Percentiles rank a stretch among this genome's conserved stretches.
phyloP scores from a whole-genome alignment of 225 moss, liverwort and hornwort species.

The Rhytidiadelphus loreus region DNA sequence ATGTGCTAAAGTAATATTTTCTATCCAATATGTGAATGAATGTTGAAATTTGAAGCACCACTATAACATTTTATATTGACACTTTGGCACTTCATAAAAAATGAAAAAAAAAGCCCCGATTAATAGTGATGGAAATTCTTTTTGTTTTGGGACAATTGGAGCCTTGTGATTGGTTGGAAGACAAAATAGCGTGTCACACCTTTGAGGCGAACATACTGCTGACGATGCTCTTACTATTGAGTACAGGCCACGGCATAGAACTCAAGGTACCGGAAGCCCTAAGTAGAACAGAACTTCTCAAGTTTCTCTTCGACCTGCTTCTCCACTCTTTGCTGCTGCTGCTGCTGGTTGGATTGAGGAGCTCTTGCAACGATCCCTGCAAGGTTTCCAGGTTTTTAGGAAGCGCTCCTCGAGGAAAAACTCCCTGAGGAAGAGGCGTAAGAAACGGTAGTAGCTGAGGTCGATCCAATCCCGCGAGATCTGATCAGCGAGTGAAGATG shows the following conservation, averaged over 20 bases:
- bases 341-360: neutral
- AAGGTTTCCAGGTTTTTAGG: neutral
- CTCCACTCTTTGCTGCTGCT: neutral
- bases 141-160: accelerated
- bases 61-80: no score
- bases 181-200: neutral
- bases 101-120: neutral
- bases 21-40: no score
- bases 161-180: neutral
- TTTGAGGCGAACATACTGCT: neutral
- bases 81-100: no score
- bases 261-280: neutral
- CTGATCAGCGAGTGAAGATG: slow-evolving; percentile 2
- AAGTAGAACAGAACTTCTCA: neutral
- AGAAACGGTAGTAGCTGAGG: neutral
- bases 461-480: neutral
- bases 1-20: no score
- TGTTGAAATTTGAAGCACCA: no score
- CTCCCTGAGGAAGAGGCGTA: no score
- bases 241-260: neutral
- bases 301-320: neutral
- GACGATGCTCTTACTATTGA: neutral
- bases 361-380: neutral
- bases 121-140: neutral
- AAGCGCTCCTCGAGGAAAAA: neutral